Evolutionary conservation across 1,284 basidiomycete genomes (phyloP).

Genomic region (Trichosporon asahii): DNA sequence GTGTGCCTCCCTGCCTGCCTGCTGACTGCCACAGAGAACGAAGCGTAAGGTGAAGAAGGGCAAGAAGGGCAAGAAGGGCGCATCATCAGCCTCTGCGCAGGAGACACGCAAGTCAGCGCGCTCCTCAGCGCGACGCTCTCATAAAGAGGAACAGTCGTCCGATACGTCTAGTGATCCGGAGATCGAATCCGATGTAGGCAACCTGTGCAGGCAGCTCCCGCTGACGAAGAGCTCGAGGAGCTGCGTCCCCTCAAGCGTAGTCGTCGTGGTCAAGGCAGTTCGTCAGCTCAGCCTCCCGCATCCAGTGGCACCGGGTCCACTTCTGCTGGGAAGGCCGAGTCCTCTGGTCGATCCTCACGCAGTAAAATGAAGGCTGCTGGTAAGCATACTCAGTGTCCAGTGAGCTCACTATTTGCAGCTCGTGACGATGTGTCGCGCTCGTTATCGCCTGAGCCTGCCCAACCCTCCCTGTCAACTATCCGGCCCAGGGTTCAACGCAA

Average conservation of each 20-base stretch:
- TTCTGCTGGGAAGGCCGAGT: background rate
- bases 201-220: too few relatives aligned
- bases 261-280: background rate
- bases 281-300: background rate
- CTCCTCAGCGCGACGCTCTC: background rate
- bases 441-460: background rate
- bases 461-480: background rate
- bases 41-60: background rate
- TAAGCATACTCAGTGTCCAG: background rate
- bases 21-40: background rate
- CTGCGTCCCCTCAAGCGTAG: background rate
- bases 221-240: background rate
- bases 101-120: background rate
- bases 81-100: background rate
- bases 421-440: background rate
- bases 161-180: background rate
- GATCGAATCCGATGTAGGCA: background rate
- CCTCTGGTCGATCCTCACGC: background rate
- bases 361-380: background rate
- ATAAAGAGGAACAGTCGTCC: background rate
- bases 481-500: background rate
- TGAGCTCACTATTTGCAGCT: background rate
- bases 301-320: background rate
- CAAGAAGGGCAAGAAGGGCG: background rate
- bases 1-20: background rate